Percentiles rank a stretch among this genome's conserved stretches.
Conservation (phyloP, 129 eudicot genomes). For the Mikania micrantha region DNA sequence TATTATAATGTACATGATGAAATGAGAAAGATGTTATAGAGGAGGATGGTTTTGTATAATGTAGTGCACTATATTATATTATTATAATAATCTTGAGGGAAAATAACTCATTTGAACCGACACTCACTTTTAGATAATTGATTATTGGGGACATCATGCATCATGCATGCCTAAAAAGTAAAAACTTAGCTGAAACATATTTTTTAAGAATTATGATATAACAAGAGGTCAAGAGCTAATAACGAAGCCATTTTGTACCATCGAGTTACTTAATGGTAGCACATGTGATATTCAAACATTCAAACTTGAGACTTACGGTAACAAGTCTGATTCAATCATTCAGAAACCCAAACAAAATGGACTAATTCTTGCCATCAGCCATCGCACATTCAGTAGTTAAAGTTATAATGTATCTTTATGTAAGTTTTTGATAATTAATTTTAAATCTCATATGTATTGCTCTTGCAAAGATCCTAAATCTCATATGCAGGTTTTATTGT, state of each 20-base stretch:
- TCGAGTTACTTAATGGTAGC: not conserved
- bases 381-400: not conserved
- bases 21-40: not conserved
- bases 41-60: not conserved
- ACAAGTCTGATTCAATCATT: not conserved
- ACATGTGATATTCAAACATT: not conserved
- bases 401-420: not conserved
- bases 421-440: not conserved
- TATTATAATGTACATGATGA: not conserved
- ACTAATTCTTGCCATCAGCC: not conserved
- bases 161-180: not conserved
- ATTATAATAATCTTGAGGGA: not conserved
- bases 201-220: too few relatives aligned
- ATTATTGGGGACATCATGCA: not conserved
- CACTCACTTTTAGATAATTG: not conserved
- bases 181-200: too few relatives aligned
- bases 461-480: not conserved
- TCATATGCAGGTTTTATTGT: not conserved
- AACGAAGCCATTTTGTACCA: too few relatives aligned
- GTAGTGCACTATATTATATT: not conserved
- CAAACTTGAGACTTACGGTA: not conserved
- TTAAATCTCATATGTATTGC: not conserved
- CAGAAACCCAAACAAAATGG: not conserved
- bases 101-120: not conserved
- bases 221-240: too few relatives aligned